Evolutionary conservation across 495 filamentous ascomycete species (phyloP).

Genomic region (Melanomma pulvis-pyrius): DNA sequence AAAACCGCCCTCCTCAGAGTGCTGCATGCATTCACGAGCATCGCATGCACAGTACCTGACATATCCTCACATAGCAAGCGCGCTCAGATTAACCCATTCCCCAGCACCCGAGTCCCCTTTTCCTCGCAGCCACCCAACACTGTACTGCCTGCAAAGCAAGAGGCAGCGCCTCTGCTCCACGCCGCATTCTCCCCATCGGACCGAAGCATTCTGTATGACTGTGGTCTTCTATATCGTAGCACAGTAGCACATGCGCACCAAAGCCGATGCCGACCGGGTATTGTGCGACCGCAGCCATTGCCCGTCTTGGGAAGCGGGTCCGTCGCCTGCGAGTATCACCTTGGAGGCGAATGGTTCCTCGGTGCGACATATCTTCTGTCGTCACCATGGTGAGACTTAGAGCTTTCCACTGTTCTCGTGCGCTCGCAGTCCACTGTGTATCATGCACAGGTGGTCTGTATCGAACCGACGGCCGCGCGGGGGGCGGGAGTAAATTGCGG

Average conservation of each 20-base stretch:
- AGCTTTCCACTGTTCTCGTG: neutral
- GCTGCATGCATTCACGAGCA: constrained; percentile 5
- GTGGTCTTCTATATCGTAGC: neutral
- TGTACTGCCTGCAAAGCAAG: neutral
- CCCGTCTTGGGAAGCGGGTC: constrained; percentile 2
- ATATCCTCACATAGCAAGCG: constrained; percentile 1
- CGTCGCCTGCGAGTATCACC: constrained; percentile 4
- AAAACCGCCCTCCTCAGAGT: neutral
- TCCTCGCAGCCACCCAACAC: neutral
- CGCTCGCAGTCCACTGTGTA: neutral
- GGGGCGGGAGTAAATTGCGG: neutral
- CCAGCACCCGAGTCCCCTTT: neutral
- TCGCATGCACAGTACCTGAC: constrained; percentile 18
- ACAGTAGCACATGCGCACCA: neutral
- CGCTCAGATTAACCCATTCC: neutral
- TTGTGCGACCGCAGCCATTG: constrained; percentile 1
- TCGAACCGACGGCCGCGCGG: neutral
- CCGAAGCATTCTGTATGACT: neutral
- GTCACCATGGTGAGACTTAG: neutral
- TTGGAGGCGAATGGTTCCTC: neutral
- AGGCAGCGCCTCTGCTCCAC: neutral
- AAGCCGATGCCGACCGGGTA: neutral
- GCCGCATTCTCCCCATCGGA: neutral
- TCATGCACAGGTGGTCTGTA: too few relatives aligned
- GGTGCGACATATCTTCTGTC: neutral